Conservation (phyloP, 805 yeast species). For the Schwanniomyces pseudopolymorphus region DNA sequence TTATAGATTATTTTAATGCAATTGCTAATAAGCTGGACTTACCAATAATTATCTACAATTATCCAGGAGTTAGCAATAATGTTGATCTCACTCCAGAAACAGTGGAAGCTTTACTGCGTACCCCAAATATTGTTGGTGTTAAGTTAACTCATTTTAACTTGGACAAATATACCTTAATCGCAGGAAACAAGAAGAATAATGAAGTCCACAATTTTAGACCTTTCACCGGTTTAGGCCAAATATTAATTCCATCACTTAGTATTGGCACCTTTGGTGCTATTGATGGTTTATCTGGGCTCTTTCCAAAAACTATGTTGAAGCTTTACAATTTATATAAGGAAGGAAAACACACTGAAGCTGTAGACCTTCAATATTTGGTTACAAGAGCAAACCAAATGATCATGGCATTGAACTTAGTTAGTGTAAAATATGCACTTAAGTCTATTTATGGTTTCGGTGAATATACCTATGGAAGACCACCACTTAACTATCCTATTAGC, state of each 20-base stretch:
- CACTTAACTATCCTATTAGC: conserved; percentile 16
- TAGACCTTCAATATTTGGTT: conserved; percentile 19
- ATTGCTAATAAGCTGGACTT: conserved; percentile 31
- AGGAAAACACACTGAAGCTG: conserved; percentile 16
- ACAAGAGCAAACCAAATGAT: conserved; percentile 25
- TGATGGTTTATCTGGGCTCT: conserved; percentile 23
- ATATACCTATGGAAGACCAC: conserved; percentile 27
- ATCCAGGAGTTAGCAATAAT: conserved; percentile 37
- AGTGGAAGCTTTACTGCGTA: conserved; percentile 22
- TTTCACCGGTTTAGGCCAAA: conserved; percentile 27
- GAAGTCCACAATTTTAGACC: conserved; percentile 17
- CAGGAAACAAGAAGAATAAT: conserved; percentile 11
- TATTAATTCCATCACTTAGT: conserved; percentile 21
- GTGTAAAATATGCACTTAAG: conserved; percentile 24
- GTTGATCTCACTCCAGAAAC: conserved; percentile 23
- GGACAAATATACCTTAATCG: conserved; percentile 18
- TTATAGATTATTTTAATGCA: conserved; percentile 25
- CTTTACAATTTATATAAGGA: conserved; percentile 13
- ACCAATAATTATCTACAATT: conserved; percentile 36
- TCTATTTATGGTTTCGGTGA: conserved; percentile 24
- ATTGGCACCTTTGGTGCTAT: conserved; percentile 23
- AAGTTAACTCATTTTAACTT: conserved; percentile 26
- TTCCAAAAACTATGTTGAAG: conserved; percentile 21
- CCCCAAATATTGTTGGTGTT: conserved; percentile 36
- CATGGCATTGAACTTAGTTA: conserved; percentile 28